These are phyloP conservation scores for Globisporangium camurandrum DNA, from an alignment of 352 stramenopile genomes.

Conservation along the genomic window DNA sequence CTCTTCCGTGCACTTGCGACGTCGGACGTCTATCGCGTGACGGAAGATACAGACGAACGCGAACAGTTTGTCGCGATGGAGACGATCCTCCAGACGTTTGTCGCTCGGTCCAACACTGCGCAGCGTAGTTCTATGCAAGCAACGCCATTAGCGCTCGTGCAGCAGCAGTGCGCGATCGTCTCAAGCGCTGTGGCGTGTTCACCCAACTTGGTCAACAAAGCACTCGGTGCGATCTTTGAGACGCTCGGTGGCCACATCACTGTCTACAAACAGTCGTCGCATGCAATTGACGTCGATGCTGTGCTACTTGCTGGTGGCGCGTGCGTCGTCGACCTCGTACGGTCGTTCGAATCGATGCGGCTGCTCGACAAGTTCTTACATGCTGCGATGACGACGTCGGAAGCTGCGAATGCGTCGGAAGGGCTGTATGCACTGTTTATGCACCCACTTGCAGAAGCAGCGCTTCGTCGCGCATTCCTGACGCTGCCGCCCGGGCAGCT, in stretches of 20 bases:
- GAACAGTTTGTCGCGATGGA: slow-evolving; percentile 80
- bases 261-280: slow-evolving; percentile 3
- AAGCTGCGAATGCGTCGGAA: slow-evolving; percentile 11
- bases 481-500: slow-evolving; percentile 69
- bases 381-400: slow-evolving; percentile 18
- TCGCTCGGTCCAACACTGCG: slow-evolving; percentile 15
- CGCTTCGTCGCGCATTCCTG: slow-evolving; percentile 62
- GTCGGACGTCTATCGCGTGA: slow-evolving; percentile 76
- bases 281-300: no score
- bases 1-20: slow-evolving; percentile 63
- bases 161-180: slow-evolving; percentile 38
- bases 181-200: slow-evolving; percentile 61
- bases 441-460: slow-evolving; percentile 29
- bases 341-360: slow-evolving; percentile 81
- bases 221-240: slow-evolving; percentile 49
- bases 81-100: slow-evolving; percentile 51
- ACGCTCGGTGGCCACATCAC: slow-evolving; percentile 30
- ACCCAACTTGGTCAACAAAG: slow-evolving; percentile 70
- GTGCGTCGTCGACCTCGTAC: slow-evolving; percentile 49
- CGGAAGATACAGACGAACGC: slow-evolving; percentile 76
- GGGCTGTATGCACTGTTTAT: slow-evolving; percentile 49
- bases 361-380: slow-evolving; percentile 57
- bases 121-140: no score
- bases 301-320: slow-evolving; percentile 17
- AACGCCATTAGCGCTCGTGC: slow-evolving; percentile 1